Evolutionary conservation across 2,329 filamentous ascomycete species (phyloP), one percentile per base, ranked within the genome.

Genomic region (Parastagonospora avenae): DNA sequence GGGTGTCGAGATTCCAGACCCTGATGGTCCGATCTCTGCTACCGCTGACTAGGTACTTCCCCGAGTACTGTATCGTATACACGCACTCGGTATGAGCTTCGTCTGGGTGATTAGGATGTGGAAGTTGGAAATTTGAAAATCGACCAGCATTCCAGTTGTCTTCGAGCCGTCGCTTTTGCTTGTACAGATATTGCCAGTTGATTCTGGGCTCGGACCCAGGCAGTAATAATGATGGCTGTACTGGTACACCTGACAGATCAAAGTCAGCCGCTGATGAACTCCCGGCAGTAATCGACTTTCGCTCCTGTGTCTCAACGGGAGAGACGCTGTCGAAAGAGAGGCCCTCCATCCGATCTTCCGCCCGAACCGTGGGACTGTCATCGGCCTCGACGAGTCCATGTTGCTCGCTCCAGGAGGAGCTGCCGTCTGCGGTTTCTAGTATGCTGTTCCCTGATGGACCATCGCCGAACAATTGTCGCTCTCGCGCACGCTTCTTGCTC

Each of bases 131-230:
- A 57, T 92, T 95, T 2, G 82, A 85, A 70, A 84, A 96, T 50
- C 86, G 88, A 4, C 90, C 92, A 15, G 86, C 82, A 52, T 91
- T 86, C 94, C 94, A 99, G 70, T 99, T 97, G 7, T 88, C 85
- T 75, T 99, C 94, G 11, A 99, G 78, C 16, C 86, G 83, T 48
- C 87, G 84, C 53, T 94, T 87, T 79, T 96, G 90, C 59, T 90
- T 91, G 76, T 96, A 99, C 1, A 99, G 80, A 69, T 94, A 91
- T 46, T 92, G 89, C 92, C 93, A 99, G 73, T 95, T 96, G 41
- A 97, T 78, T 63, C 85, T 88, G 50, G 86, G 67, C 68, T 80
- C 66, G 66, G 79, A 55, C 62, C 57, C 62, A 11, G 65, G 56
- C 2, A 74, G 61, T 12, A 74, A 41, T 15, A 76, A 57, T 6